Percentiles rank a stretch among this genome's conserved stretches.
Conservation (phyloP, 1,284 basidiomycete genomes). For the Apiotrichum domesticum region DNA sequence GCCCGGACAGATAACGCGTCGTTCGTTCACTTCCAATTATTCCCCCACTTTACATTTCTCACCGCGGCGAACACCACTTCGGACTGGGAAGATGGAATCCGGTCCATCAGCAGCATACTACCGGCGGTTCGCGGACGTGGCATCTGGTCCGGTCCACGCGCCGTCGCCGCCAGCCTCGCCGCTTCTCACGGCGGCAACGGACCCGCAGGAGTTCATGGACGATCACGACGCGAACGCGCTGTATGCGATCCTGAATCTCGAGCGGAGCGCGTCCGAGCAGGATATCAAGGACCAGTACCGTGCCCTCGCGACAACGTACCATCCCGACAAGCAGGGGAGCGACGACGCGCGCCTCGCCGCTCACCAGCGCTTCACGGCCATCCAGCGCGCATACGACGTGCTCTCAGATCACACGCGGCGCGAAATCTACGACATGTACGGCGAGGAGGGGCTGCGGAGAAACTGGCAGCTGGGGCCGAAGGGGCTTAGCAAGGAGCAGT, state of each 20-base stretch:
- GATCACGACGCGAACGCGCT: constrained; percentile 15
- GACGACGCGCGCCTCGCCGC: constrained; percentile 30
- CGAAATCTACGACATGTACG: constrained; percentile 53
- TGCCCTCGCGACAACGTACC: constrained; percentile 46
- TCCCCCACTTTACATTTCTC: too few relatives aligned
- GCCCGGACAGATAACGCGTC: too few relatives aligned
- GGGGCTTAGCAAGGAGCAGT: constrained; percentile 44
- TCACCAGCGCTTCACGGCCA: constrained; percentile 35
- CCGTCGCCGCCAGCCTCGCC: constrained; percentile 23
- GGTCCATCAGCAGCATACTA: constrained; percentile 42
- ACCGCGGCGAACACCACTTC: too few relatives aligned
- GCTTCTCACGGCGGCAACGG: constrained; percentile 14
- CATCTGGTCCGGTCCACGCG: constrained; percentile 31
- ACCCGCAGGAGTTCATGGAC: constrained; percentile 11
- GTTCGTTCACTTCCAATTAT: too few relatives aligned
- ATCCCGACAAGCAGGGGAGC: constrained; percentile 53
- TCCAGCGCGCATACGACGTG: constrained; percentile 46
- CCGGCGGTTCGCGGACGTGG: constrained; percentile 28
- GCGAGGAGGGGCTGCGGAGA: constrained; percentile 51
- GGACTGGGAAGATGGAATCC: constrained; percentile 25
- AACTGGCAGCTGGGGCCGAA: constrained; percentile 49
- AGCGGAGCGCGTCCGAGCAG: constrained; percentile 28
- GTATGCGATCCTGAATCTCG: constrained; percentile 42
- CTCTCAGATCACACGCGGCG: constrained; percentile 49
- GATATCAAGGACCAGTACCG: constrained; percentile 43